These are phyloP conservation scores for Aspergillus bertholletiae DNA, from an alignment of 495 filamentous ascomycete genomes.

Conservation along the genomic window DNA sequence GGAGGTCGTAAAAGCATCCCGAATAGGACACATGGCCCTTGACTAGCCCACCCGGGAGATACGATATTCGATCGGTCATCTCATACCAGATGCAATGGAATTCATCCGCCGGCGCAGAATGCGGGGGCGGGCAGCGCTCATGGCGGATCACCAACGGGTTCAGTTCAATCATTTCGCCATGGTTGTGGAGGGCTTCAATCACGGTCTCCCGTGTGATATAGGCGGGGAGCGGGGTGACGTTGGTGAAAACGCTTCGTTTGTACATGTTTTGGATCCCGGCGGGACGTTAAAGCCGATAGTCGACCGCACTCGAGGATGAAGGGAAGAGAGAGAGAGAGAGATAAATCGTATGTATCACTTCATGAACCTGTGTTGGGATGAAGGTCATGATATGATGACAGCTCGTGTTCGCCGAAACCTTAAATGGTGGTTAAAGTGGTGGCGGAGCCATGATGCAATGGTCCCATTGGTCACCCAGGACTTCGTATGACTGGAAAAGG, in stretches of 20 bases:
- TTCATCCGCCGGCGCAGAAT: constrained; percentile 62
- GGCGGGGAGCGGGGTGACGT: constrained; percentile 67
- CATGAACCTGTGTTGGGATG: too few relatives aligned
- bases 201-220: constrained; percentile 63
- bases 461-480: too few relatives aligned
- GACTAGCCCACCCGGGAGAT: constrained; percentile 60
- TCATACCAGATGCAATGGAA: constrained; percentile 66
- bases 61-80: constrained; percentile 60
- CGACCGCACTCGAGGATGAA: too few relatives aligned
- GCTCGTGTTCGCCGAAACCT: too few relatives aligned
- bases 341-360: too few relatives aligned
- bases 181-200: constrained; percentile 65
- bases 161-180: constrained; percentile 73
- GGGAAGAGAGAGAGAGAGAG: too few relatives aligned
- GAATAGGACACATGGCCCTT: constrained; percentile 68
- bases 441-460: too few relatives aligned
- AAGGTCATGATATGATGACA: too few relatives aligned
- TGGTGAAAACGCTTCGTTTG: constrained; percentile 53
- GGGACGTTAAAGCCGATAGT: too few relatives aligned
- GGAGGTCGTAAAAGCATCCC: constrained; percentile 67
- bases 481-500: too few relatives aligned
- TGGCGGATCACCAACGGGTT: constrained; percentile 75
- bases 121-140: constrained; percentile 58
- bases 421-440: too few relatives aligned
- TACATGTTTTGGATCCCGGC: constrained; percentile 1